These are phyloP conservation scores for Misopates orontium DNA, from an alignment of 257 asterid species.

Conservation along the genomic window DNA sequence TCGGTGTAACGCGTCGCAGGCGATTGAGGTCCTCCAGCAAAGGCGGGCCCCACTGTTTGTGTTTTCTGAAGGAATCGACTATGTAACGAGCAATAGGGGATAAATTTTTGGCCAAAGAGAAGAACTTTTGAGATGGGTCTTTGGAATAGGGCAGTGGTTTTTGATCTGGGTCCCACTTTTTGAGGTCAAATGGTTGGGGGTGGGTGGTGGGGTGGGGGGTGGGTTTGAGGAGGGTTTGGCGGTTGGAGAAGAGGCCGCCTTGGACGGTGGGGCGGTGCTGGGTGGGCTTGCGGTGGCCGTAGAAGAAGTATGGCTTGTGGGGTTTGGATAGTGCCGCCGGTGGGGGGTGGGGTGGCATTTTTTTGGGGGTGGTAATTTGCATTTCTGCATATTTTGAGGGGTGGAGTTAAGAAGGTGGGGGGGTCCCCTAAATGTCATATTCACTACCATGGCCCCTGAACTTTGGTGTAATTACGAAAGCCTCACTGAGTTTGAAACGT, in stretches of 20 bases:
- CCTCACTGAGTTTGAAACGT: no score
- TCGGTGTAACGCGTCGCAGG: slow-evolving; percentile 87
- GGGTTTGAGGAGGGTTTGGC: slow-evolving; percentile 46
- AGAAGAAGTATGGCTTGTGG: slow-evolving; percentile 81
- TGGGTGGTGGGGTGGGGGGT: slow-evolving; percentile 34
- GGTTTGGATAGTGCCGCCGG: slow-evolving; percentile 40
- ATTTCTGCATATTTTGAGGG: not conserved
- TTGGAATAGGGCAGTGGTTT: slow-evolving; percentile 18
- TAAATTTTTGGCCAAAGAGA: slow-evolving; percentile 59
- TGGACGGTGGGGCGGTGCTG: slow-evolving; percentile 88
- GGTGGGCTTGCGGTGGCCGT: slow-evolving; percentile 90
- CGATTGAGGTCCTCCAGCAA: slow-evolving; percentile 70
- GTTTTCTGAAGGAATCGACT: slow-evolving; percentile 75
- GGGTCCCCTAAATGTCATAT: no score
- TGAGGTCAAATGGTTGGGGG: slow-evolving; percentile 58
- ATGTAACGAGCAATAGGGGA: slow-evolving; percentile 89
- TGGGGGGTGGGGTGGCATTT: slow-evolving; percentile 58
- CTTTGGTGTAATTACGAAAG: no score
- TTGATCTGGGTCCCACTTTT: slow-evolving; percentile 81
- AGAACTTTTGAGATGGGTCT: slow-evolving; percentile 76
- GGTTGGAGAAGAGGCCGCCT: slow-evolving; percentile 88
- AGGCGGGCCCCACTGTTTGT: slow-evolving; percentile 69
- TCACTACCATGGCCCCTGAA: no score
- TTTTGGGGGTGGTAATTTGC: not conserved
- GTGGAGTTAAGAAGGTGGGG: not conserved